phyloP scores from a whole-genome alignment of 495 filamentous ascomycete genomes.

The Penicillium simplicissimum region DNA sequence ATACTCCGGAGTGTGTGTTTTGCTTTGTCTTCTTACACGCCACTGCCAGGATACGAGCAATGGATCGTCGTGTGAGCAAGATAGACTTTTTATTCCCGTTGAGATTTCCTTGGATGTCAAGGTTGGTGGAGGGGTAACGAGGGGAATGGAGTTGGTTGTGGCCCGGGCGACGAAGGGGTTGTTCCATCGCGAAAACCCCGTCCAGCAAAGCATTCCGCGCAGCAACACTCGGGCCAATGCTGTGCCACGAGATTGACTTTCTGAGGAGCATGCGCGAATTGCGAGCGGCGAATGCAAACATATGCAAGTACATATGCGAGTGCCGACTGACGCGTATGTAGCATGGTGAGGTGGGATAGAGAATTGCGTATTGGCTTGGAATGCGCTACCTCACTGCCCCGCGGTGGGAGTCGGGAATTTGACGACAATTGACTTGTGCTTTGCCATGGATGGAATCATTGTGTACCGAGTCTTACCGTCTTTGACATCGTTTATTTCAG shows the following conservation, averaged over 20 bases:
- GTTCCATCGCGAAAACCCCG: neutral
- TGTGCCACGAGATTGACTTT: constrained; percentile 7
- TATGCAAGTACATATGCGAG: constrained; percentile 1
- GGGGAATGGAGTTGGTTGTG: neutral
- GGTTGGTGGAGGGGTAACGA: constrained; percentile 5
- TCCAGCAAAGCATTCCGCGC: neutral
- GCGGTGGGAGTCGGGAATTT: neutral
- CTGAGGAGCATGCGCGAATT: constrained; percentile 1
- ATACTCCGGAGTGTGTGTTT: constrained; percentile 11
- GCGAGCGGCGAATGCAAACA: constrained; percentile 2
- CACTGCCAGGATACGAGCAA: neutral
- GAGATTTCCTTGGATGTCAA: neutral
- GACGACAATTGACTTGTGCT: constrained; percentile 3
- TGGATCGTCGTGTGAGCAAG: neutral
- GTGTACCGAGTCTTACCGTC: neutral
- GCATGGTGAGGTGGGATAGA: constrained; percentile 9
- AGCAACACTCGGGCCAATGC: constrained; percentile 1
- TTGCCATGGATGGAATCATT: neutral
- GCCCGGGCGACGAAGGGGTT: neutral
- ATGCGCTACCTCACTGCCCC: neutral
- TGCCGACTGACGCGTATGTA: neutral
- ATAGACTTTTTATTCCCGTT: constrained; percentile 1
- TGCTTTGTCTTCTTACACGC: neutral
- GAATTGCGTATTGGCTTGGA: neutral
- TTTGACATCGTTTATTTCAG: neutral